Evolutionary conservation across 2,329 filamentous ascomycete genomes (phyloP).

Genomic region (Talaromyces sp.): DNA sequence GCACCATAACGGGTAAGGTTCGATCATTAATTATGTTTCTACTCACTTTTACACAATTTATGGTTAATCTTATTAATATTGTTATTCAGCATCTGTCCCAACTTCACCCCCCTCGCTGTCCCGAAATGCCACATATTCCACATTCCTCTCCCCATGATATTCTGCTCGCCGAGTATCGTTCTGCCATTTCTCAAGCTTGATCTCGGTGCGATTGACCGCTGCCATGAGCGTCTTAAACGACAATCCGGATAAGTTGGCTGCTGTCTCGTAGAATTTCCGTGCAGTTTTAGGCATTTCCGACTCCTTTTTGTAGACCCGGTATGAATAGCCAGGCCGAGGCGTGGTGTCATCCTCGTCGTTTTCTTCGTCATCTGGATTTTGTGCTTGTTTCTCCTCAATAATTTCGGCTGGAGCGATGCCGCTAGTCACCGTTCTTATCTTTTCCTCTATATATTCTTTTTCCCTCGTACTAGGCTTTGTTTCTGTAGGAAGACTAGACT

Average conservation of each 20-base stretch:
- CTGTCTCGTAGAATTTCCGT: conserved; percentile 47
- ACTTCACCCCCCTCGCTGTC: conserved; percentile 6
- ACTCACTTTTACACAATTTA: background rate
- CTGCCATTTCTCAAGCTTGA: conserved; percentile 35
- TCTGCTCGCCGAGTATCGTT: conserved; percentile 29
- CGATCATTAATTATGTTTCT: background rate
- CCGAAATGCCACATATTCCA: conserved; percentile 1
- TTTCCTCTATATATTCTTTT: conserved; percentile 26
- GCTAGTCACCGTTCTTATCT: conserved; percentile 40
- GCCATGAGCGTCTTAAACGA: conserved; percentile 46
- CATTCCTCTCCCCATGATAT: conserved; percentile 16
- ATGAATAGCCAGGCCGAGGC: conserved; percentile 46
- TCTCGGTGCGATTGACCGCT: conserved; percentile 48
- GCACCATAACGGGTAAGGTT: too few relatives aligned
- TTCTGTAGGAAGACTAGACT: background rate
- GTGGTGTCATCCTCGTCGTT: conserved; percentile 13
- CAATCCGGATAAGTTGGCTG: conserved; percentile 46
- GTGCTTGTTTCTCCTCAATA: conserved; percentile 14
- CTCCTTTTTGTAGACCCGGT: conserved; percentile 44
- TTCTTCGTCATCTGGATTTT: conserved; percentile 9
- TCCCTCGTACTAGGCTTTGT: conserved; percentile 8
- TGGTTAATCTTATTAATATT: too few relatives aligned
- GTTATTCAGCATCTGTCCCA: background rate
- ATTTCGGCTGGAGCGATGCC: conserved; percentile 34
- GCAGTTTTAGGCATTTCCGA: conserved; percentile 43